Conservation (phyloP, 169 alveolate genomes). For the Haemoproteus tartakovskyi region DNA sequence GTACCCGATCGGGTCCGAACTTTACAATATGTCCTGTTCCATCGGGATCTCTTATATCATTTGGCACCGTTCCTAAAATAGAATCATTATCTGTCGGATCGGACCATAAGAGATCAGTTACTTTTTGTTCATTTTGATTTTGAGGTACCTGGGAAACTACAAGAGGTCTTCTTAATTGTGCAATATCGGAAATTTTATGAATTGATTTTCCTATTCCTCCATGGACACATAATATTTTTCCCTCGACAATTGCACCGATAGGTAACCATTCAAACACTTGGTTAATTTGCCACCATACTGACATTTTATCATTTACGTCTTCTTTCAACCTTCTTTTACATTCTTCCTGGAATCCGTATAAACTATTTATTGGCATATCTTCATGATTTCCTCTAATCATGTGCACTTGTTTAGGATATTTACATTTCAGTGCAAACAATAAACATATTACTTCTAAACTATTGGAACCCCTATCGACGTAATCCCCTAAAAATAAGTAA, state of each 20-base stretch:
- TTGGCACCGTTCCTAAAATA: slow-evolving; percentile 95
- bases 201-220: slow-evolving; percentile 98
- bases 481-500: slow-evolving; percentile 97
- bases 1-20: slow-evolving; percentile 95
- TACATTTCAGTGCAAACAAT: slow-evolving; percentile 94
- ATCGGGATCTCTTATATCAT: slow-evolving; percentile 98
- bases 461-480: slow-evolving; percentile 98
- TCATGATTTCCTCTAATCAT: slow-evolving; percentile 98
- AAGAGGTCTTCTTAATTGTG: slow-evolving; percentile 89
- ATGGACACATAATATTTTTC: slow-evolving; percentile 96
- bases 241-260: slow-evolving; percentile 98
- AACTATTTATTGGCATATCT: slow-evolving; percentile 97
- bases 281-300: slow-evolving; percentile 93
- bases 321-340: slow-evolving; percentile 96
- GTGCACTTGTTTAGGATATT: slow-evolving; percentile 97
- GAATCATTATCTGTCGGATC: slow-evolving; percentile 98
- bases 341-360: slow-evolving; percentile 98
- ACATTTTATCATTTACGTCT: slow-evolving; percentile 91
- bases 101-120: slow-evolving; percentile 88
- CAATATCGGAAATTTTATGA: slow-evolving; percentile 87
- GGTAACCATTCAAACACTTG: slow-evolving; percentile 98
- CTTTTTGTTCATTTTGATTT: slow-evolving; percentile 81
- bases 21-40: slow-evolving; percentile 98
- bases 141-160: slow-evolving; percentile 93
- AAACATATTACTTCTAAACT: slow-evolving; percentile 90